Evolutionary conservation across 805 yeast genomes (phyloP).

Genomic region (Lipomyces anomalus): DNA sequence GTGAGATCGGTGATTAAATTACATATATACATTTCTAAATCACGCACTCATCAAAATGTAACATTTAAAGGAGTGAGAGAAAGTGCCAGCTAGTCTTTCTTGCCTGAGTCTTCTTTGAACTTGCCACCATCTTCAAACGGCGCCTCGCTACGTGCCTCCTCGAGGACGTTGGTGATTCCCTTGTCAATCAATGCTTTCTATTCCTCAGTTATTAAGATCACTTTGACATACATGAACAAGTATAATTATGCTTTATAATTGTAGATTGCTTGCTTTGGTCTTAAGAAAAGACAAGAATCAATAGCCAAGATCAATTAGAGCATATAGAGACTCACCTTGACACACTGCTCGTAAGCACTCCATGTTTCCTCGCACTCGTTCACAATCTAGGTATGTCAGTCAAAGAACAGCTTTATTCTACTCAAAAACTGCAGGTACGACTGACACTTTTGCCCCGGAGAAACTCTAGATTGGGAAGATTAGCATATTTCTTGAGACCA

Average conservation of each 20-base stretch:
- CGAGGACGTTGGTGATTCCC: slow-evolving; percentile 76
- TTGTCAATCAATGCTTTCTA: slow-evolving; percentile 55
- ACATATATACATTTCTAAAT: neutral
- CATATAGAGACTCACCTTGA: slow-evolving; percentile 46
- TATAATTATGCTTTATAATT: too few relatives aligned
- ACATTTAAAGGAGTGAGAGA: neutral
- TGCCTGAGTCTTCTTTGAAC: neutral
- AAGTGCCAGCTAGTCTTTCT: neutral
- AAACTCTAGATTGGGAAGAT: slow-evolving; percentile 31
- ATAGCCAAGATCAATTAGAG: too few relatives aligned
- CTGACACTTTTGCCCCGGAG: slow-evolving; percentile 45
- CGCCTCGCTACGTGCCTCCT: slow-evolving; percentile 83
- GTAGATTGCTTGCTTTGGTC: too few relatives aligned
- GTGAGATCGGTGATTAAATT: neutral
- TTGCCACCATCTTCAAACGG: slow-evolving; percentile 72
- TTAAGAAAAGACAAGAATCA: neutral
- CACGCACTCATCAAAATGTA: neutral
- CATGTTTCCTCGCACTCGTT: slow-evolving; percentile 91
- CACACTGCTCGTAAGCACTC: slow-evolving; percentile 84
- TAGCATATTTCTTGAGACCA: neutral
- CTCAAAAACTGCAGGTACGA: too few relatives aligned
- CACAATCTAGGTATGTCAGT: slow-evolving; percentile 37
- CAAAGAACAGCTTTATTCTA: neutral
- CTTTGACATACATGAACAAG: slow-evolving; percentile 1
- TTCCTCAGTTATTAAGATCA: neutral